These are phyloP conservation scores for Xerophyta viscosa DNA, from an alignment of 106 monocot genomes.

Conservation along the genomic window DNA sequence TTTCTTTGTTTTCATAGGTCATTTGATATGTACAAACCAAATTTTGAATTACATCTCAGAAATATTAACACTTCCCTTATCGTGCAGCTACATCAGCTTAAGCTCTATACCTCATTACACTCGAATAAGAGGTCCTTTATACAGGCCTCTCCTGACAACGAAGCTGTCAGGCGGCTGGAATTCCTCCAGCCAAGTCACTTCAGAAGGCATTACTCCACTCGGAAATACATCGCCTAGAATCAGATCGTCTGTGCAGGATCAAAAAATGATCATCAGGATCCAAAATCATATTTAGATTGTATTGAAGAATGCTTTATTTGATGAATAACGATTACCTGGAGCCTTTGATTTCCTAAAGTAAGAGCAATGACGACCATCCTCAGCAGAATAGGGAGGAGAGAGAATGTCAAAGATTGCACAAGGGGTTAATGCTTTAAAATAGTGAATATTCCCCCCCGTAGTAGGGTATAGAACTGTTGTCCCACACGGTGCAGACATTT, in stretches of 20 bases:
- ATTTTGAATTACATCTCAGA: no score
- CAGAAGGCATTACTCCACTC: constrained; percentile 24
- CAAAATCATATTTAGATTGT: not conserved
- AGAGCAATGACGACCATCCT: constrained; percentile 68
- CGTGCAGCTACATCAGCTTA: no score
- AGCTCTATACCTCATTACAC: no score
- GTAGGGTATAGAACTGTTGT: constrained; percentile 65
- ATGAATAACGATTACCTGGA: constrained; percentile 17
- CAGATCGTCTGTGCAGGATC: constrained; percentile 13
- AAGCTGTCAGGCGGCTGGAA: constrained; percentile 67
- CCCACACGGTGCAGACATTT: constrained; percentile 80
- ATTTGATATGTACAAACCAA: no score
- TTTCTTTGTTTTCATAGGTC: no score
- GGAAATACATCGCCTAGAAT: constrained; percentile 18
- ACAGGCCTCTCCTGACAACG: constrained; percentile 59
- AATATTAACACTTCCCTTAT: no score
- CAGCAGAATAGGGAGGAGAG: constrained; percentile 82
- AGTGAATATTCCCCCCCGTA: constrained; percentile 80
- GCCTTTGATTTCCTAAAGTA: constrained; percentile 56
- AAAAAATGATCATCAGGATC: not conserved
- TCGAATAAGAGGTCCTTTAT: constrained; percentile 53
- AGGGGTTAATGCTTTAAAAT: constrained; percentile 64
- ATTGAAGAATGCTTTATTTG: not conserved
- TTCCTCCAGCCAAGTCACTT: constrained; percentile 68
- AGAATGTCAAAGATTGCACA: constrained; percentile 85